A percentile compares a stretch with the other conserved stretches of the same genome.
These are phyloP conservation scores for Salix udensis DNA, from an alignment of 345 rosid genomes.

Conservation along the genomic window DNA sequence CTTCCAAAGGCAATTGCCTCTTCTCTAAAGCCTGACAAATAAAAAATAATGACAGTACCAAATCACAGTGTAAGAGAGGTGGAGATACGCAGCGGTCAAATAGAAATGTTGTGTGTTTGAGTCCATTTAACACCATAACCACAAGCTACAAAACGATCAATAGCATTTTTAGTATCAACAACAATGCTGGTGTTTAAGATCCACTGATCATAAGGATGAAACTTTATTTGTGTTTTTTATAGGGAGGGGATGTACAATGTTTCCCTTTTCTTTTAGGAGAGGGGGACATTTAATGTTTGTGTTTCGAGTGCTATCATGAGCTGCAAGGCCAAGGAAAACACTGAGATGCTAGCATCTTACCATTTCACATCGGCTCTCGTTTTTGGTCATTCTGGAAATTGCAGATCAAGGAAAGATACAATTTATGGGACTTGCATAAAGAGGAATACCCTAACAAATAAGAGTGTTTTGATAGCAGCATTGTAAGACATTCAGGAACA, in stretches of 20 bases:
- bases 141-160: neutral
- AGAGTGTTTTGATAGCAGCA: no score
- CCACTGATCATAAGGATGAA: no score
- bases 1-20: conserved; percentile 71
- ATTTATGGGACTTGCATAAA: neutral
- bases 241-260: no score
- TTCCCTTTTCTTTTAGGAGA: no score
- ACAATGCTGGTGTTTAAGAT: no score
- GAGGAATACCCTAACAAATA: no score
- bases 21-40: conserved; percentile 62
- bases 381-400: neutral
- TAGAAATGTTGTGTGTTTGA: neutral
- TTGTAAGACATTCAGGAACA: no score
- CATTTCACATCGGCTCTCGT: neutral
- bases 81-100: neutral
- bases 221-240: no score
- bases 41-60: neutral
- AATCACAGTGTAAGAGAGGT: neutral
- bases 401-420: neutral
- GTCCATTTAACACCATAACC: neutral
- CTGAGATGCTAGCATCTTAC: neutral
- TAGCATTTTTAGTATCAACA: no score
- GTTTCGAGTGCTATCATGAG: no score
- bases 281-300: no score
- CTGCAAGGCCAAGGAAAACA: neutral